Evolutionary conservation across 2,329 filamentous ascomycete genomes (phyloP).

Genomic region (Clonostachys chloroleuca): DNA sequence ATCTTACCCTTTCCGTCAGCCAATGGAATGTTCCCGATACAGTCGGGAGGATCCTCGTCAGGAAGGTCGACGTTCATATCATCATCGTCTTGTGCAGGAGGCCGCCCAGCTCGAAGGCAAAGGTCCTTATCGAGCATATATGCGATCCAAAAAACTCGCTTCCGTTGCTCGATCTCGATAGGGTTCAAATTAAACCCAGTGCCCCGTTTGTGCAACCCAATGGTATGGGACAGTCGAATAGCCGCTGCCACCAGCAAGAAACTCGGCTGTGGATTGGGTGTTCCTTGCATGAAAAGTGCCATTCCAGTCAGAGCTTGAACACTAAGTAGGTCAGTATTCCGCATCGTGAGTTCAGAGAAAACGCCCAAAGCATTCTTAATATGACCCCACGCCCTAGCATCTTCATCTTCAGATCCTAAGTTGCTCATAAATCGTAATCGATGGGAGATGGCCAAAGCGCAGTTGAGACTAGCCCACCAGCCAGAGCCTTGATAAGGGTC

Average conservation of each 20-base stretch:
- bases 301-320: slow-evolving; percentile 93
- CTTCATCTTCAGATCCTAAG: slow-evolving; percentile 82
- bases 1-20: slow-evolving; percentile 87
- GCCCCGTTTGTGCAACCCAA: slow-evolving; percentile 90
- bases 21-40: slow-evolving; percentile 90
- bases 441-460: slow-evolving; percentile 89
- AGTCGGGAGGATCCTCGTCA: slow-evolving; percentile 84
- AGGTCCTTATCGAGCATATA: slow-evolving; percentile 63
- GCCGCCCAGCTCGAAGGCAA: slow-evolving; percentile 53
- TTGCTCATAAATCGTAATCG: slow-evolving; percentile 94
- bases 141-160: slow-evolving; percentile 62
- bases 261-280: slow-evolving; percentile 91
- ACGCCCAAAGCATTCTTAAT: slow-evolving; percentile 96
- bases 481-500: slow-evolving; percentile 93
- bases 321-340: slow-evolving; percentile 90
- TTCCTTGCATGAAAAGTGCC: slow-evolving; percentile 91
- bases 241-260: slow-evolving; percentile 89
- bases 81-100: slow-evolving; percentile 59
- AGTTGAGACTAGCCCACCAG: slow-evolving; percentile 98
- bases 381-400: slow-evolving; percentile 91
- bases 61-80: slow-evolving; percentile 95
- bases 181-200: slow-evolving; percentile 91
- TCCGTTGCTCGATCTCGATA: slow-evolving; percentile 86
- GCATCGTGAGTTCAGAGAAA: slow-evolving; percentile 88
- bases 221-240: slow-evolving; percentile 86